Evolutionary conservation across 805 yeast genomes (phyloP).

Genomic region (Komagataella phaffii): DNA sequence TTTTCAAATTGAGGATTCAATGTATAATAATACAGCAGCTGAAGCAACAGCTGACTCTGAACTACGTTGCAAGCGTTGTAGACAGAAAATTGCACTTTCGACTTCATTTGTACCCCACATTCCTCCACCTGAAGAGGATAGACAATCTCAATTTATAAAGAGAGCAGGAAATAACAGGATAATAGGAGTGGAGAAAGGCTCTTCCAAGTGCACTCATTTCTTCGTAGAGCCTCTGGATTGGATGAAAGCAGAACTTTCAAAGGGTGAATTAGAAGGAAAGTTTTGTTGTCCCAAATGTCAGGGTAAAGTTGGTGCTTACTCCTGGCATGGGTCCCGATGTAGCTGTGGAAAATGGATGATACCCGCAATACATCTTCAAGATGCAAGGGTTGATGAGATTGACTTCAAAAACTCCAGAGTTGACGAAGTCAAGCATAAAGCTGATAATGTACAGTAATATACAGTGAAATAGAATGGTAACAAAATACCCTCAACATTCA

Average conservation of each 20-base stretch:
- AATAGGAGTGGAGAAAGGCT: conserved; percentile 41
- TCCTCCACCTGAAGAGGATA: conserved; percentile 51
- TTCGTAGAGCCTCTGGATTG: conserved; percentile 83
- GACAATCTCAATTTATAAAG: conserved; percentile 53
- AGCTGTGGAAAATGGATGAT: conserved; percentile 94
- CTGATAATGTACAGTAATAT: background rate
- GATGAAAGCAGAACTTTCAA: conserved; percentile 72
- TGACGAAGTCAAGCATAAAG: conserved; percentile 1
- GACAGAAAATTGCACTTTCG: conserved; percentile 54
- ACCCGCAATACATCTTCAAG: conserved; percentile 76
- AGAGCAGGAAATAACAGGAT: conserved; percentile 52
- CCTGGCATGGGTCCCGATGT: conserved; percentile 92
- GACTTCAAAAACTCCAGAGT: conserved; percentile 6
- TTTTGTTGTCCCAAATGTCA: conserved; percentile 75
- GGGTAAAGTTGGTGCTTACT: conserved; percentile 79
- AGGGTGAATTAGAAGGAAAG: conserved; percentile 76
- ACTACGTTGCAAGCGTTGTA: conserved; percentile 74
- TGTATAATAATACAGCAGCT: conserved; percentile 3
- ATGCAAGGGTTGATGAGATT: conserved; percentile 68
- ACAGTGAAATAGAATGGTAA: background rate
- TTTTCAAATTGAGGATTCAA: conserved; percentile 5
- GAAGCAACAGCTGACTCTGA: conserved; percentile 3
- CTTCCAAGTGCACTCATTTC: conserved; percentile 62
- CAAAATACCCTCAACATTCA: background rate
- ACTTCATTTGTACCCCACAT: conserved; percentile 49